Evolutionary conservation across 805 yeast genomes (phyloP), one percentile per base, ranked within the genome.

Genomic region (Tetrapisispora taiwanensis): DNA sequence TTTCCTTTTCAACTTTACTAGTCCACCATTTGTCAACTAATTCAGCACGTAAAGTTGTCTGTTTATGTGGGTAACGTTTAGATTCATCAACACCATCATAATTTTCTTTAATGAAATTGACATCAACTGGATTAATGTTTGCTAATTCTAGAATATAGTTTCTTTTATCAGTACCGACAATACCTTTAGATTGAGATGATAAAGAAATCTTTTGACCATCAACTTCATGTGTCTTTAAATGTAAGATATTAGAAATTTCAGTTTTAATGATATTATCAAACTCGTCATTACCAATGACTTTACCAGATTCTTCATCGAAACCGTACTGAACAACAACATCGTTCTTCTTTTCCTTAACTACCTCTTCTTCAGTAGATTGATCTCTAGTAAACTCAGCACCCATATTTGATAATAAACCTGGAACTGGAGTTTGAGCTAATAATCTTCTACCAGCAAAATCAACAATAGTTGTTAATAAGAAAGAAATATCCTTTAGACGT

Each of bases 351-450:
- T 71, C 63, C 46, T 60, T 68, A 31, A 63, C 54, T 15, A 59
- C 62, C 40, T 67, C 73, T 32, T 63, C 66, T 24, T 66, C 69
- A 26, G 69, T 66, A 32, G 66, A 73, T 34, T 63, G 69, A 39
- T 71, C 71, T 33, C 64, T 68, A 38, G 58, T 60, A 26, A 57
- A 57, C 33, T 58, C 62, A 18, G 68, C 60, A 45, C 74, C 72
- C 55, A 67, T 54, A 10, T 67, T 65, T 9, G 63, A 53, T 45
- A 68, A 66, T 33, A 71, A 60, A 47, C 97, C 97, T 14, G 98
- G 98, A 36, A 90, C 95, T 12, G 96, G 95, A 13, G 95, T 85
- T 68, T 90, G 97, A 62, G 95, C 86, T 32, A 90, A 74, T 31
- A 90, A 71, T 62, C 97, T 76, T 55, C 78, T 81, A 48, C 97